Evolutionary conservation across 2,329 filamentous ascomycete species (phyloP).

Genomic region (Colletotrichum musicola): DNA sequence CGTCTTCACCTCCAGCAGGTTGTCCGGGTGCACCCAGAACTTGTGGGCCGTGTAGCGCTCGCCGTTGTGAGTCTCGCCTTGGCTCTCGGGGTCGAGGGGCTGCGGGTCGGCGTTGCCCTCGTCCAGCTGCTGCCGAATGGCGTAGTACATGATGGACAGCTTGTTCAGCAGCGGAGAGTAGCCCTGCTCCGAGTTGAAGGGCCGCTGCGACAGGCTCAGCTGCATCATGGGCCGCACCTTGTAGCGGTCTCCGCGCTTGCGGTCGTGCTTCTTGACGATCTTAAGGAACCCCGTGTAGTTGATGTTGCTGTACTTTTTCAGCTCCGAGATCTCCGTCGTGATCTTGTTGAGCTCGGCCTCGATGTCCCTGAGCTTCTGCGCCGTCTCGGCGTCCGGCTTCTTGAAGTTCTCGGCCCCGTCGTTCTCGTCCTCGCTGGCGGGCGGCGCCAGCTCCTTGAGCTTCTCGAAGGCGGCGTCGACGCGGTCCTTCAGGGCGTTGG

Average conservation of each 20-base stretch:
- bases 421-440: slow-evolving; percentile 21
- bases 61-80: slow-evolving; percentile 70
- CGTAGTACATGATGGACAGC: slow-evolving; percentile 95
- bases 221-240: slow-evolving; percentile 92
- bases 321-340: slow-evolving; percentile 89
- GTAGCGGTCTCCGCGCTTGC: slow-evolving; percentile 88
- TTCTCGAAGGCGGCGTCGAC: slow-evolving; percentile 72
- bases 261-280: slow-evolving; percentile 98
- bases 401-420: slow-evolving; percentile 62
- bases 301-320: slow-evolving; percentile 94
- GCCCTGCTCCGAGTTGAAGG: slow-evolving; percentile 92
- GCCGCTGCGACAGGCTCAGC: slow-evolving; percentile 86
- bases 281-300: slow-evolving; percentile 99
- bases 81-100: slow-evolving; percentile 61
- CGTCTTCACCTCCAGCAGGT: slow-evolving; percentile 96
- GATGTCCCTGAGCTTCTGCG: slow-evolving; percentile 73
- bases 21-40: slow-evolving; percentile 97
- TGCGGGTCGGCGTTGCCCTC: slow-evolving; percentile 57
- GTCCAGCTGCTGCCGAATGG: slow-evolving; percentile 87
- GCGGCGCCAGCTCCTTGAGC: slow-evolving; percentile 82
- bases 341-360: slow-evolving; percentile 86
- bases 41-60: slow-evolving; percentile 89
- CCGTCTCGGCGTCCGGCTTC: slow-evolving; percentile 62
- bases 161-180: slow-evolving; percentile 92
- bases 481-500: slow-evolving; percentile 67